These are phyloP conservation scores for Linum usitatissimum DNA, from an alignment of 345 rosid genomes.

Conservation along the genomic window DNA sequence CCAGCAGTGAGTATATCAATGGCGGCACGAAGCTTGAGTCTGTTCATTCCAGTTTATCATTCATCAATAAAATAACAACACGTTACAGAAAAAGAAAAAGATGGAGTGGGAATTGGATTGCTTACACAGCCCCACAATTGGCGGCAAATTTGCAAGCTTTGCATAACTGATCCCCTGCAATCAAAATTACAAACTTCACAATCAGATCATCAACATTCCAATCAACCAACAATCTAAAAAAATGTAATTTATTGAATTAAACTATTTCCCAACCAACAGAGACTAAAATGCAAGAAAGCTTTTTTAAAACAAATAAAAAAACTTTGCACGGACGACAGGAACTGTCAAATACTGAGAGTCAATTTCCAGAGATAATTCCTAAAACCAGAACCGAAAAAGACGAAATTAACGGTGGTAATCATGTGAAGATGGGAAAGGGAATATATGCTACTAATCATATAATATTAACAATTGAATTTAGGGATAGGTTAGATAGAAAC, in stretches of 20 bases:
- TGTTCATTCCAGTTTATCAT: conserved; percentile 11
- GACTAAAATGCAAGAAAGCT: too few relatives aligned
- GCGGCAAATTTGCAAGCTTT: conserved; percentile 93
- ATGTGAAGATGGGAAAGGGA: background rate
- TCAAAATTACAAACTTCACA: too few relatives aligned
- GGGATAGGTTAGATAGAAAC: too few relatives aligned
- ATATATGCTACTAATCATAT: background rate
- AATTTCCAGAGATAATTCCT: background rate
- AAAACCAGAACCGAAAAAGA: background rate
- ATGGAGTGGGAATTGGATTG: conserved; percentile 9
- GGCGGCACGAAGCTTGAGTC: conserved; percentile 99
- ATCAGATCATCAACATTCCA: too few relatives aligned
- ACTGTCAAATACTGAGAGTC: too few relatives aligned
- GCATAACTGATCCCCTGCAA: conserved; percentile 98
- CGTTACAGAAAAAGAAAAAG: background rate
- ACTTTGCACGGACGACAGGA: too few relatives aligned
- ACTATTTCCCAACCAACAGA: too few relatives aligned
- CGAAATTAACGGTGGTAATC: background rate
- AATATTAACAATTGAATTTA: too few relatives aligned
- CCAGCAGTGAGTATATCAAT: conserved; percentile 72
- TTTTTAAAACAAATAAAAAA: too few relatives aligned
- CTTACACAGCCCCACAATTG: conserved; percentile 88
- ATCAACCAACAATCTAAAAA: too few relatives aligned
- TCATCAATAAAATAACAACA: conserved; percentile 12
- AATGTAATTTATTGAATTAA: too few relatives aligned